Evolutionary conservation across 202 grass and related monocot genomes (phyloP).

Genomic region (Carex arenaria): DNA sequence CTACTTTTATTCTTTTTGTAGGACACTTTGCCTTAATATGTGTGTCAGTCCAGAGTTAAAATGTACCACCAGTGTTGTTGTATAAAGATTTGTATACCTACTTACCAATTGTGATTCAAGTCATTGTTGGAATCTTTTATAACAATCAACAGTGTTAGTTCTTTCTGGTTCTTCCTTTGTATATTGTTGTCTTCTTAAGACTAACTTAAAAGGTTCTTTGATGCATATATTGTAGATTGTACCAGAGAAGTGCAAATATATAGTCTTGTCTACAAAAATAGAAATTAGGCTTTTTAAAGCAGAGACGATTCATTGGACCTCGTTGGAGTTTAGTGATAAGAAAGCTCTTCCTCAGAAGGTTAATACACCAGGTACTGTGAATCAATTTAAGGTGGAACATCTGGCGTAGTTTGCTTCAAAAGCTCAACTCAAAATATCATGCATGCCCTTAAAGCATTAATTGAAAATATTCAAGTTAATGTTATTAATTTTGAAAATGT

Average conservation of each 20-base stretch:
- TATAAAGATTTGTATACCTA: background rate
- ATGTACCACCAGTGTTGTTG: background rate
- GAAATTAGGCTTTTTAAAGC: conserved; percentile 82
- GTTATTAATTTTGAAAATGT: background rate
- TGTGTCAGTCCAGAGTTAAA: background rate
- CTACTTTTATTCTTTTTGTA: background rate
- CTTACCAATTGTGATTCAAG: background rate
- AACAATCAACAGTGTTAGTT: background rate
- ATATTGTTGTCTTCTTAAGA: background rate
- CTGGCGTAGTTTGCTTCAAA: background rate
- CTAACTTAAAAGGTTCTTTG: conserved; percentile 16
- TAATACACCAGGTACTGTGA: conserved; percentile 42
- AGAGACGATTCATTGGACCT: conserved; percentile 65
- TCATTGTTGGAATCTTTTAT: background rate
- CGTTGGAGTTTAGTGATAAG: conserved; percentile 60
- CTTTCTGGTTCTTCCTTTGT: background rate
- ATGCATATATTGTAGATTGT: conserved; percentile 49
- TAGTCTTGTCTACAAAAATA: conserved; percentile 76
- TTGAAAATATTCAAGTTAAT: background rate
- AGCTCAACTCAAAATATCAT: background rate
- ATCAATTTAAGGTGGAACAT: background rate
- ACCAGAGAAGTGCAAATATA: conserved; percentile 69
- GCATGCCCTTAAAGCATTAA: background rate
- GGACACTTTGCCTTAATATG: background rate
- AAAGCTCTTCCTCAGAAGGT: conserved; percentile 62